Conservation (phyloP, 495 filamentous ascomycete species). For the Neurospora sublineolata region DNA sequence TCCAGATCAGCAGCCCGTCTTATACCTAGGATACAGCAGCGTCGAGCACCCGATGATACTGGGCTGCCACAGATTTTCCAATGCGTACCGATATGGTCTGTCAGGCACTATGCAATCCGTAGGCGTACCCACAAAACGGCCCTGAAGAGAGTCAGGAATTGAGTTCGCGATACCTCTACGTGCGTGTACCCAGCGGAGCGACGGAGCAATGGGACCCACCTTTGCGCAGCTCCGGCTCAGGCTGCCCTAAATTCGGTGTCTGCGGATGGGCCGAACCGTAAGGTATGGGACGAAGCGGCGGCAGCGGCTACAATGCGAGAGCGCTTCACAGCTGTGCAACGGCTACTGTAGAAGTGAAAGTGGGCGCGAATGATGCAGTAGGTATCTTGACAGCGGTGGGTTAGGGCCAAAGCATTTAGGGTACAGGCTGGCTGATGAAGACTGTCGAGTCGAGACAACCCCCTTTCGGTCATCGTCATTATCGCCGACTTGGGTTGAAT, state of each 20-base stretch:
- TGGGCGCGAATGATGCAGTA: neutral
- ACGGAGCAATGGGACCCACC: neutral
- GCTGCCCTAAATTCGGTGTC: neutral
- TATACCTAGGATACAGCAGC: neutral
- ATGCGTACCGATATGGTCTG: neutral
- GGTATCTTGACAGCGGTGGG: neutral
- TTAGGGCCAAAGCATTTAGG: neutral
- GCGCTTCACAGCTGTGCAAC: neutral
- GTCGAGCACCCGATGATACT: neutral
- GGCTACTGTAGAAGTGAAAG: neutral
- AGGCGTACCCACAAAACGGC: neutral
- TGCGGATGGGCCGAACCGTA: neutral
- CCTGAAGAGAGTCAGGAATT: neutral
- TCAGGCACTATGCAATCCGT: neutral
- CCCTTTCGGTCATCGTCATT: neutral
- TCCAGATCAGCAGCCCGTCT: neutral
- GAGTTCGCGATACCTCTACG: neutral
- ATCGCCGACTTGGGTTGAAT: neutral
- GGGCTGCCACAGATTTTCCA: neutral
- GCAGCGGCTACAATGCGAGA: neutral
- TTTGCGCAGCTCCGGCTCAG: neutral
- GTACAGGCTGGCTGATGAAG: neutral
- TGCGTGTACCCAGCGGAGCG: neutral
- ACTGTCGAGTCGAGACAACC: neutral
- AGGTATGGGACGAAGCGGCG: neutral